Conservation (phyloP, 768 basidiomycete genomes). For the Mycena olivaceomarginata region DNA sequence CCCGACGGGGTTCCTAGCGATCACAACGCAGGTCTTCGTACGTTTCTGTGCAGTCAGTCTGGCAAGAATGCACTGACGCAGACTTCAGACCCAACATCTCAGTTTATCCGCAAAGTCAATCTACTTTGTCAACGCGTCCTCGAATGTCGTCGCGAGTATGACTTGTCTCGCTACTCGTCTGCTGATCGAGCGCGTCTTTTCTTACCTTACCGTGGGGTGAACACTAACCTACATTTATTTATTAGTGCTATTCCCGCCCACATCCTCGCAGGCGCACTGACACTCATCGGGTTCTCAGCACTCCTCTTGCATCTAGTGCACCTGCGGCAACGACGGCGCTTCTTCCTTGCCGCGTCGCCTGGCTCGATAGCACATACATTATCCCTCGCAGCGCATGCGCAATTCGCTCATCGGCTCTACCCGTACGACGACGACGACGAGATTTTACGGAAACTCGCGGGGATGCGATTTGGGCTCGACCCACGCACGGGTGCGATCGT, state of each 20-base stretch:
- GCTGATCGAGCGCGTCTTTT: slow-evolving; percentile 71
- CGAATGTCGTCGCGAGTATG: slow-evolving; percentile 60
- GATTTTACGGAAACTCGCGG: slow-evolving; percentile 68
- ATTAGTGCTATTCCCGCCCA: slow-evolving; percentile 71
- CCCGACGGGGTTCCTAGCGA: slow-evolving; percentile 65
- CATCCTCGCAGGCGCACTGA: slow-evolving; percentile 66
- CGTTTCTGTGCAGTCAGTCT: slow-evolving; percentile 39
- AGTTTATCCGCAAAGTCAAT: slow-evolving; percentile 72
- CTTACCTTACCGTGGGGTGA: neutral
- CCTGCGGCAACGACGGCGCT: slow-evolving; percentile 64
- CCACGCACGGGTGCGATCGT: slow-evolving; percentile 76
- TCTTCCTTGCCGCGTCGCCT: slow-evolving; percentile 74
- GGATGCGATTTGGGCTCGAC: slow-evolving; percentile 73
- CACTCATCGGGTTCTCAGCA: slow-evolving; percentile 68
- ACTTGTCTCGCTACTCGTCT: slow-evolving; percentile 68
- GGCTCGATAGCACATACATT: slow-evolving; percentile 76
- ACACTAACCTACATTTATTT: neutral
- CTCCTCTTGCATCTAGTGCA: slow-evolving; percentile 68
- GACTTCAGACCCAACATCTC: slow-evolving; percentile 72
- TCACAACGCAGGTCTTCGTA: slow-evolving; percentile 72
- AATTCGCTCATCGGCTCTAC: slow-evolving; percentile 74
- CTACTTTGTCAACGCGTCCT: slow-evolving; percentile 70
- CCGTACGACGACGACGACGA: slow-evolving; percentile 73
- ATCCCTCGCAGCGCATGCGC: slow-evolving; percentile 75
- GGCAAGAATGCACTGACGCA: slow-evolving; percentile 4